Evolutionary conservation across 495 filamentous ascomycete species (phyloP), one percentile per base, ranked within the genome.

Genomic region (Echria macrotheca): DNA sequence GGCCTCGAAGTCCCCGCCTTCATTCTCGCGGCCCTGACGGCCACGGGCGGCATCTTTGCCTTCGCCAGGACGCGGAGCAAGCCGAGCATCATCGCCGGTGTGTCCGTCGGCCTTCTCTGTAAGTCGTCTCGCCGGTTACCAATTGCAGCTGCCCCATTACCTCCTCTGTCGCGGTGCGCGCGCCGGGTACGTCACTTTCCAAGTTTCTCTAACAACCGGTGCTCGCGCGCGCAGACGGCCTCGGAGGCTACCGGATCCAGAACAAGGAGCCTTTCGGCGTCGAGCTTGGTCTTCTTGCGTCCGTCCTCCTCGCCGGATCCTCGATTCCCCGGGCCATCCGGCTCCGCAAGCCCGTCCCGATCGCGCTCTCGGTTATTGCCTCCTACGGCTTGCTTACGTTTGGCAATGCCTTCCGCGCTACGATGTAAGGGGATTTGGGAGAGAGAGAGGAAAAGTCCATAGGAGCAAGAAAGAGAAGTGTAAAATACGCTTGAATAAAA

Each of bases 251-350:
- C 57, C 84, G 87, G 40, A 79, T 89, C 50, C 76, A 75, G 31
- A 80, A 73, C 17, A 69, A 69, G 39, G 75, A 88, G 58, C 47
- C 83, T 10, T 88, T 86, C 60, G 89, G 86, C 41, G 69, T 87
- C 46, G 89, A 91, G 53, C 64, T 87, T 25, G 82, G 81, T 4
- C 69, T 94, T 19, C 74, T 96, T 22, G 93, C 93, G 2, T 91
- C 86, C 8, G 55, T 85, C 23, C 74, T 96, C 15, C 73, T 98
- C 41, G 89, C 86, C 5, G 90, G 88, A 1, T 81, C 81, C 28
- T 85, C 85, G 5, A 77, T 96, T 42, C 93, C 93, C 10, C 75
- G 94, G 36, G 94, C 89, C 6, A 79, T 97, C 46, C 83, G 80
- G 67, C 77, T 81, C 40, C 71, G 72, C 55, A 95, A 95, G 77